A percentile compares a stretch with the other conserved stretches of the same genome.
Evolutionary conservation across 169 alveolate genomes (phyloP).

Genomic region (Perkinsus olseni): DNA sequence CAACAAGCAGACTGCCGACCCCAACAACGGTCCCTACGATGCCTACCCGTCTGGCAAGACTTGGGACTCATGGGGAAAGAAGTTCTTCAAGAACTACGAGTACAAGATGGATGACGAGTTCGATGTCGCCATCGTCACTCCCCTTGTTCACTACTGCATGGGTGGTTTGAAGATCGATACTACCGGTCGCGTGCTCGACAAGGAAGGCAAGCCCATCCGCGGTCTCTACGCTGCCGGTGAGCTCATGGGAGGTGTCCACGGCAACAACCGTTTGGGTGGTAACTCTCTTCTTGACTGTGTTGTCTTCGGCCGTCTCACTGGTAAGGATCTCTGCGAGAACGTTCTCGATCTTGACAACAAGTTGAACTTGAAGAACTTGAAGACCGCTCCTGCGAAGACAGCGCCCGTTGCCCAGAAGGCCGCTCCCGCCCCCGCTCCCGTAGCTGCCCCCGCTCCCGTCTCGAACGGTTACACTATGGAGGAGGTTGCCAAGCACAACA

Average conservation of each 20-base stretch:
- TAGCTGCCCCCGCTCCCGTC: neutral
- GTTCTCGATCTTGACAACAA: neutral
- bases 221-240: constrained; percentile 39
- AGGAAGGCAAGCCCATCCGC: constrained; percentile 29
- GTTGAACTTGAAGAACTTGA: neutral
- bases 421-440: neutral
- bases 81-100: constrained; percentile 27
- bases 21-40: constrained; percentile 9
- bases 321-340: constrained; percentile 2
- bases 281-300: constrained; percentile 38
- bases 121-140: constrained; percentile 49
- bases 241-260: constrained; percentile 39
- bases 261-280: constrained; percentile 40
- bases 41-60: constrained; percentile 25
- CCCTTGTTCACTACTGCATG: constrained; percentile 41
- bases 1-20: constrained; percentile 11
- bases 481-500: constrained; percentile 44
- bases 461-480: neutral
- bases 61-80: constrained; percentile 28
- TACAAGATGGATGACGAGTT: constrained; percentile 24
- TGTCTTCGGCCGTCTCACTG: constrained; percentile 37
- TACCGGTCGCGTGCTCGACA: constrained; percentile 28
- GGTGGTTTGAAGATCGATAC: constrained; percentile 47
- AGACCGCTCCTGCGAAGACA: neutral
- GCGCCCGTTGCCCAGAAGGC: neutral